Evolutionary conservation across 2,329 filamentous ascomycete species (phyloP).

Genomic region (Trematosphaeria pertusa): DNA sequence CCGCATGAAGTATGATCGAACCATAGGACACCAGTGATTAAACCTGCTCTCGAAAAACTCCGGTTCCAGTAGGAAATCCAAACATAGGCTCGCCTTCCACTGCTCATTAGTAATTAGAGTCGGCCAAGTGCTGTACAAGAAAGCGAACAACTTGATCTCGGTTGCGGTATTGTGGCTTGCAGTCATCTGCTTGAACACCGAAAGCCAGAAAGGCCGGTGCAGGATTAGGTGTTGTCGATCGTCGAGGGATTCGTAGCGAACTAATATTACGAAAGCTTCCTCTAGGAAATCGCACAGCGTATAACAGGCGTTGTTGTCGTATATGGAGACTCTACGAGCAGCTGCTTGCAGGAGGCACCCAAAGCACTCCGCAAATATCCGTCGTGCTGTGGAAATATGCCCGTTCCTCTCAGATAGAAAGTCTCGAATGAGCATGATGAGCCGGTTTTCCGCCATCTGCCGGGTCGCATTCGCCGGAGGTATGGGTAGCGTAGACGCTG

Average conservation of each 20-base stretch:
- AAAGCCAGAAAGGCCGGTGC: conserved; percentile 86
- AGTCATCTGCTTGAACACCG: conserved; percentile 79
- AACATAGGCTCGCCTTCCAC: conserved; percentile 73
- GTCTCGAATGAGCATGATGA: conserved; percentile 83
- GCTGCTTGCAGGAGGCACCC: conserved; percentile 75
- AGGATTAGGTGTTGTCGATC: conserved; percentile 58
- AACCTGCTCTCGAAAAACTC: conserved; percentile 82
- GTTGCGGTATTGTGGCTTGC: conserved; percentile 88
- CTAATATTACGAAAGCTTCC: conserved; percentile 74
- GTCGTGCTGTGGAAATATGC: conserved; percentile 62
- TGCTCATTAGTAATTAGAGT: conserved; percentile 69
- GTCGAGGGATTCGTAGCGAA: conserved; percentile 63
- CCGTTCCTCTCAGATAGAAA: conserved; percentile 70
- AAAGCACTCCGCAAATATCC: conserved; percentile 79
- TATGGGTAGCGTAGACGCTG: conserved; percentile 67
- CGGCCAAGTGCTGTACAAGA: conserved; percentile 82
- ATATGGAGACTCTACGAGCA: conserved; percentile 77
- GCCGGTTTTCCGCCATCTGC: conserved; percentile 86
- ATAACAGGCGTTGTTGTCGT: conserved; percentile 83
- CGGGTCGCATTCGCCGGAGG: conserved; percentile 74
- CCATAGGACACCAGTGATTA: conserved; percentile 96
- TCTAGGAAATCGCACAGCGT: conserved; percentile 91
- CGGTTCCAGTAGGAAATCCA: conserved; percentile 77
- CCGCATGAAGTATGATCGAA: conserved; percentile 90
- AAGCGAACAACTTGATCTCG: conserved; percentile 82